Percentiles rank a stretch among this genome's conserved stretches.
Conservation (phyloP, 768 basidiomycete genomes). For the Pleurotus tuber-regium region DNA sequence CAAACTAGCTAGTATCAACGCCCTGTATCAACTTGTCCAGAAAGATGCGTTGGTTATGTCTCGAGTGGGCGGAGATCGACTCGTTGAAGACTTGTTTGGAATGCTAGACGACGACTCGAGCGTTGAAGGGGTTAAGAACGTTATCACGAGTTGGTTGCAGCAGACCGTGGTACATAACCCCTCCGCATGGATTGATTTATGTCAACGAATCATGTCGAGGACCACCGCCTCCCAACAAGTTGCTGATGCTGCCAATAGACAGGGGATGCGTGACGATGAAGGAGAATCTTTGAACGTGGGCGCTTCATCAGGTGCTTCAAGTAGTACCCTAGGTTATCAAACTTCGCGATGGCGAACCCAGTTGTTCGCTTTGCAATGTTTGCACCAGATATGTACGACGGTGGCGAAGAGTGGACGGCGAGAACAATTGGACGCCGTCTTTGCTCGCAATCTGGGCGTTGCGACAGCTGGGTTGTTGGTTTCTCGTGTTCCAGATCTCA, state of each 20-base stretch:
- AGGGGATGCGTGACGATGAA: constrained; percentile 77
- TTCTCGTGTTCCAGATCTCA: constrained; percentile 86
- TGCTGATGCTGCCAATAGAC: constrained; percentile 55
- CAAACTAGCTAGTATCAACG: constrained; percentile 93
- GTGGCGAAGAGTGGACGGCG: constrained; percentile 68
- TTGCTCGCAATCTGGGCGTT: constrained; percentile 62
- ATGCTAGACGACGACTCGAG: constrained; percentile 94
- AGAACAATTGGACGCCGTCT: constrained; percentile 81
- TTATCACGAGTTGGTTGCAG: constrained; percentile 91
- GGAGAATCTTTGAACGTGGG: constrained; percentile 83
- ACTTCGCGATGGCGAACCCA: constrained; percentile 96
- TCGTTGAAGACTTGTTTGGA: constrained; percentile 93
- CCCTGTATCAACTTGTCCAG: constrained; percentile 95
- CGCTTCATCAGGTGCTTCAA: constrained; percentile 38
- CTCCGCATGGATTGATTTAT: constrained; percentile 97
- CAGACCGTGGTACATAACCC: constrained; percentile 94
- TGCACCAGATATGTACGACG: constrained; percentile 84
- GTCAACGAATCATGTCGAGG: constrained; percentile 94
- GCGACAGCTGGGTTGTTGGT: constrained; percentile 66
- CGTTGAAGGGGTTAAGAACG: constrained; percentile 89
- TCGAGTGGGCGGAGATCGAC: constrained; percentile 86
- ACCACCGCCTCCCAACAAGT: constrained; percentile 84
- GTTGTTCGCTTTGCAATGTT: constrained; percentile 87
- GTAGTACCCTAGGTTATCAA: constrained; percentile 35
- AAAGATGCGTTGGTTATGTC: constrained; percentile 91